phyloP scores from a whole-genome alignment of 495 filamentous ascomycete species.

The Xylaria longipes region DNA sequence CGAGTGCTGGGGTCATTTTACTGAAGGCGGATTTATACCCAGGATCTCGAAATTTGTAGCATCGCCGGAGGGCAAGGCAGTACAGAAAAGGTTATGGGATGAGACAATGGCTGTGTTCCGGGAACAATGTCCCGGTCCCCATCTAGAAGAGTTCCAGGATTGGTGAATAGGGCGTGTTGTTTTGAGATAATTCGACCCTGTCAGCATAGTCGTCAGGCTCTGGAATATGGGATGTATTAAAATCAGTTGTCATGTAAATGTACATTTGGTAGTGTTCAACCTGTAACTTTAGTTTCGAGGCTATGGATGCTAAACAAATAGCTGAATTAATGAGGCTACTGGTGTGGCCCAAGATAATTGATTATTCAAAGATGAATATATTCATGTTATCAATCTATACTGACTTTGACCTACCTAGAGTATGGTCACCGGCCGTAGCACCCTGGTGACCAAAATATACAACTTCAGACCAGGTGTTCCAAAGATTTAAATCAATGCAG shows the following conservation, averaged over 20 bases:
- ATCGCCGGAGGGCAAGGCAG: constrained; percentile 44
- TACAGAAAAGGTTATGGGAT: constrained; percentile 49
- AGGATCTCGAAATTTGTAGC: constrained; percentile 39
- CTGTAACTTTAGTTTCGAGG: background rate
- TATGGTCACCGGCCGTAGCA: no score
- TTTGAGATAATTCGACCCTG: background rate
- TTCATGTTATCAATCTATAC: background rate
- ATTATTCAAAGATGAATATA: background rate
- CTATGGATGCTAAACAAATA: background rate
- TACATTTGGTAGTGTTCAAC: no score
- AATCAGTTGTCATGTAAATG: background rate
- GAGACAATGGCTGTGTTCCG: constrained; percentile 47
- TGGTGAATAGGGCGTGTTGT: background rate
- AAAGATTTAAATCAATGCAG: background rate
- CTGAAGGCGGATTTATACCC: background rate
- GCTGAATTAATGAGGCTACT: background rate
- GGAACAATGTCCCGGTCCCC: constrained; percentile 27
- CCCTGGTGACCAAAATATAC: background rate
- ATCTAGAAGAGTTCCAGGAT: constrained; percentile 31
- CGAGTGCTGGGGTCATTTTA: background rate
- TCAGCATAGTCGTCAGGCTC: background rate
- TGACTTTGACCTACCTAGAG: background rate
- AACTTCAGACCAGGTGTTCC: background rate
- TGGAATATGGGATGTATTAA: background rate
- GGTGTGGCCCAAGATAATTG: background rate